Percentiles rank a stretch among this genome's conserved stretches.
Conservation (phyloP, 169 alveolate species). For the Plasmodium malariae region DNA sequence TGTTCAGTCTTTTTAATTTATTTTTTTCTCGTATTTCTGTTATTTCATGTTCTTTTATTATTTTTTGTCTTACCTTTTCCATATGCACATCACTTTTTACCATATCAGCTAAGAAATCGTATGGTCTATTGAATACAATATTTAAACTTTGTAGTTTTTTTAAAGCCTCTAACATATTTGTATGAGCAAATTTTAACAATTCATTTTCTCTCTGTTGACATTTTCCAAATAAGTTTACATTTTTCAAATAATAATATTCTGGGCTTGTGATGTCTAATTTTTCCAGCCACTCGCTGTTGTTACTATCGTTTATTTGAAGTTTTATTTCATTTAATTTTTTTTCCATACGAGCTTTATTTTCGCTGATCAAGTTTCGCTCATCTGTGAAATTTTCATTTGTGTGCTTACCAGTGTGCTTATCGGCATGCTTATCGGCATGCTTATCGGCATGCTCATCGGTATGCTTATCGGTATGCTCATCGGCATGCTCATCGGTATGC, state of each 20-base stretch:
- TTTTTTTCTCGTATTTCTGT: constrained; percentile 34
- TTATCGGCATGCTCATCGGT: background rate
- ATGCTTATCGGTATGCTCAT: too few relatives aligned
- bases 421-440: background rate
- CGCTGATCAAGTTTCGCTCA: background rate
- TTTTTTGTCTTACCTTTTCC: constrained; percentile 41
- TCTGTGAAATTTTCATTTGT: background rate
- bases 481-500: too few relatives aligned
- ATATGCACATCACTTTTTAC: constrained; percentile 42
- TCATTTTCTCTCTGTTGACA: constrained; percentile 35
- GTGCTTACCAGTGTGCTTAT: background rate
- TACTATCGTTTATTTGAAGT: background rate
- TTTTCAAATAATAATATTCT: constrained; percentile 33
- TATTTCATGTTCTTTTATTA: constrained; percentile 36
- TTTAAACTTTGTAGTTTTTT: constrained; percentile 30
- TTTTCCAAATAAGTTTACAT: constrained; percentile 22
- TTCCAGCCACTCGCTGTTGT: constrained; percentile 38
- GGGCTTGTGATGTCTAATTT: constrained; percentile 62
- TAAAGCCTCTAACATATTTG: constrained; percentile 25
- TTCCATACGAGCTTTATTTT: constrained; percentile 23
- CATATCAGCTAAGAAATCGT: constrained; percentile 67
- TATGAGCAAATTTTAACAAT: constrained; percentile 19
- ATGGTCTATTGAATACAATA: constrained; percentile 57
- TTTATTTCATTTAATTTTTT: constrained; percentile 39
- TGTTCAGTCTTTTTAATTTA: constrained; percentile 64